Evolutionary conservation across 2,329 filamentous ascomycete species (phyloP), one percentile per base, ranked within the genome.

Genomic region (Diaporthe ampelina): DNA sequence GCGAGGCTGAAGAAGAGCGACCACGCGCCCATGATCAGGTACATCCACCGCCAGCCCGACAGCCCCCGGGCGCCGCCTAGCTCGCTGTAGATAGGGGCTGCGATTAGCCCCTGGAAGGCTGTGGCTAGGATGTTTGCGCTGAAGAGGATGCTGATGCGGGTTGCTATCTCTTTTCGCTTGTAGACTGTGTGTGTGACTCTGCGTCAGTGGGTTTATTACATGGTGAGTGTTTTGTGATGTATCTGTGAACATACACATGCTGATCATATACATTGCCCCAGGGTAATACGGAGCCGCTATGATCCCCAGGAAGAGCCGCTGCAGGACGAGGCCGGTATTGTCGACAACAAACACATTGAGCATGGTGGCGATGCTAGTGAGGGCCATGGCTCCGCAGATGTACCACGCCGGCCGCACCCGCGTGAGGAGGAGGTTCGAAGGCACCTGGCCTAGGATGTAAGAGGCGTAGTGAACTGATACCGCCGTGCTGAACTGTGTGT

Each of bases 81-180:
- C 57, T 90, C 88, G 29, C 84, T 83, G 0, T 90, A 91, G 70
- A 95, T 92, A 7, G 91, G 88, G 0, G 90, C 90, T 2, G 90
- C 88, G 35, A 92, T 85, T n/a, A 92, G 83, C 0, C 92, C 92
- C 0, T 91, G 91, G 78, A 94, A 94, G 0, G 92, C 92, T 0
- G 91, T 91, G 0, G 90, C 91, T 9, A 94, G 86, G 17, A 94
- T 84, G 9, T 90, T 90, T 0, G 91, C 92, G 0, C 90, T 90
- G 74, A 88, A 84, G 3, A 84, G 85, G 19, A 92, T 85, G 17
- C 90, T 89, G 26, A 91, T 92, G 21, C 91, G 86, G 19, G 91
- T 85, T 2, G 87, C 90, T 0, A 93, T 82, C 78, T 93, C 92
- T 77, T 90, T 90, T 21, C 91, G 86, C 0, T 91, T 93, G 78